Evolutionary conservation across 768 basidiomycete species (phyloP).

Genomic region (Amylocystis lapponica): DNA sequence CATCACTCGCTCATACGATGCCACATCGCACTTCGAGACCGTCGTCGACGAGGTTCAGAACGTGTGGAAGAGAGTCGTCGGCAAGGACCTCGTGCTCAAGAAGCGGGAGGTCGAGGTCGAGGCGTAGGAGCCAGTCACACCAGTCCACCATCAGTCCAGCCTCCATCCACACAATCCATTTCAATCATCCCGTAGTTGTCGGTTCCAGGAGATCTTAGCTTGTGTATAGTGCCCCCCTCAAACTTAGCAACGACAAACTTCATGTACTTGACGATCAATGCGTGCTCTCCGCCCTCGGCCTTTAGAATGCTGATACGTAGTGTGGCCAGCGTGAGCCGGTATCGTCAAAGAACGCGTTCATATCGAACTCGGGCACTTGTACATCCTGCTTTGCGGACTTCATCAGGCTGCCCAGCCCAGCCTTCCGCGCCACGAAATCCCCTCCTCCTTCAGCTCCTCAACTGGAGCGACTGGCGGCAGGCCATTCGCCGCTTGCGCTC

Average conservation of each 20-base stretch:
- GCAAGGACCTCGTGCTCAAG: constrained; percentile 76
- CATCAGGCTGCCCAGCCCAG: constrained; percentile 77
- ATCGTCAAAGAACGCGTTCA: constrained; percentile 59
- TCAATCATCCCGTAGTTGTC: constrained; percentile 4
- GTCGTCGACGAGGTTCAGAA: constrained; percentile 96
- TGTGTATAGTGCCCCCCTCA: constrained; percentile 17
- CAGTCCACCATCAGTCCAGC: too few relatives aligned
- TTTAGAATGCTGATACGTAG: background rate
- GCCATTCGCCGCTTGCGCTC: constrained; percentile 18
- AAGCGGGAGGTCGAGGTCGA: constrained; percentile 74
- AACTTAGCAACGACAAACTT: too few relatives aligned
- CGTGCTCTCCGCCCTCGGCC: constrained; percentile 4
- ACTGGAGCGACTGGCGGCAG: background rate
- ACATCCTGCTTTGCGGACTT: constrained; percentile 89
- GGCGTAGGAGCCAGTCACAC: constrained; percentile 24
- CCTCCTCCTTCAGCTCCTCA: constrained; percentile 38
- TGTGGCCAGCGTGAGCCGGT: background rate
- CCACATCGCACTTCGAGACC: constrained; percentile 98
- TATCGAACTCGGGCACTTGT: constrained; percentile 82
- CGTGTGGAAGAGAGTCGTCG: constrained; percentile 87
- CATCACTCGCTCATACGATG: constrained; percentile 97
- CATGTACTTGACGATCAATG: constrained; percentile 16
- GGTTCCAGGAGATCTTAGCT: constrained; percentile 5
- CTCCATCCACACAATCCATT: background rate
- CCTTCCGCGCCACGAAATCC: constrained; percentile 61